phyloP scores from a whole-genome alignment of 2,329 filamentous ascomycete species.

The Sclerotinia trifoliorum region DNA sequence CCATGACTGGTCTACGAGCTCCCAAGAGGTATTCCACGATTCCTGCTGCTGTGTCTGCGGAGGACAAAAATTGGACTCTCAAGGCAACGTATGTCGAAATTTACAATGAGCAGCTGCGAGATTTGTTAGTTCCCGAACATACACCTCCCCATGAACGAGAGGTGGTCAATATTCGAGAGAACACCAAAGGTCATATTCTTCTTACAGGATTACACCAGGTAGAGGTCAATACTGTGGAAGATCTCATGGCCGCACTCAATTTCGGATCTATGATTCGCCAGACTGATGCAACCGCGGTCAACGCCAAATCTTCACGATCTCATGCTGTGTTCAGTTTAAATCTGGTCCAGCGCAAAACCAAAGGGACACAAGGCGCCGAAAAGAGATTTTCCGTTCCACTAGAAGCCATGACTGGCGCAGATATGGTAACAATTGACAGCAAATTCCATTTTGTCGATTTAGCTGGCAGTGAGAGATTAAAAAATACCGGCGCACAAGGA shows the following conservation, averaged over 20 bases:
- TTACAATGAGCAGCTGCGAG: conserved; percentile 93
- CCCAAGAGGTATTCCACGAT: conserved; percentile 73
- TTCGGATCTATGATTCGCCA: conserved; percentile 93
- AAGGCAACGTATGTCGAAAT: conserved; percentile 96
- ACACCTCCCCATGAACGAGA: conserved; percentile 68
- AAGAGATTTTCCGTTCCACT: conserved; percentile 86
- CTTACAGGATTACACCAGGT: conserved; percentile 87
- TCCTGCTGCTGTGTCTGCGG: conserved; percentile 30
- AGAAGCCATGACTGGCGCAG: conserved; percentile 71
- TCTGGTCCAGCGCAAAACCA: conserved; percentile 77
- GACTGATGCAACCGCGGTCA: conserved; percentile 95
- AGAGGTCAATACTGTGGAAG: conserved; percentile 86
- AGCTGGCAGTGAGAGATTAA: conserved; percentile 92
- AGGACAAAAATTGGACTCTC: conserved; percentile 81
- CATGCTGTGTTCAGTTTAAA: conserved; percentile 97
- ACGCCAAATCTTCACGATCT: conserved; percentile 94
- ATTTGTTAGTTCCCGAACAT: conserved; percentile 78
- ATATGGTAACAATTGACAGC: conserved; percentile 86
- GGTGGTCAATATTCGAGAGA: conserved; percentile 88
- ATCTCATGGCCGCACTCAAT: conserved; percentile 83
- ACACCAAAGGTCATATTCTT: conserved; percentile 90
- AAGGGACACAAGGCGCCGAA: conserved; percentile 59
- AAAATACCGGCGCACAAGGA: conserved; percentile 94
- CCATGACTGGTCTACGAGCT: conserved; percentile 74
- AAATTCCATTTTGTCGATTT: conserved; percentile 98